Base-by-base conservation (phyloP, 345 rosid species). In the Rhizophora apiculata region DNA sequence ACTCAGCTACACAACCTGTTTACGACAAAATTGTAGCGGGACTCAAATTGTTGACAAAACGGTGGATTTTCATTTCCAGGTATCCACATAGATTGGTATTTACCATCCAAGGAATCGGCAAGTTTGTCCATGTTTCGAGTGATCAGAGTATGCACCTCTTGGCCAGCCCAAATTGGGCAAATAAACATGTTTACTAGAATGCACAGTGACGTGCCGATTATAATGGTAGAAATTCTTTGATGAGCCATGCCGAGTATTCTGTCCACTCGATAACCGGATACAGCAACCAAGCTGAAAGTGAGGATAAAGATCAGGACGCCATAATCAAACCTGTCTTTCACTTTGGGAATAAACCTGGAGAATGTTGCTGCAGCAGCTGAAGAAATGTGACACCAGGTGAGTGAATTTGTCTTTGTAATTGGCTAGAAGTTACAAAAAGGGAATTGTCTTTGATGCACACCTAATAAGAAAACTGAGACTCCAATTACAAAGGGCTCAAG, bases 81-180 rank as follows among this genome's bases (percentile, higher is more conserved):
- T 15, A 11, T 26, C 54, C n/a, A 27, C 10, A 18, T 11, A 8
- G 32, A 0, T 56, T 1, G 56, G 36, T 49, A 70, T 71, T 67
- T 68, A 82, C 86, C 81, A 22, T 80, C 83, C 21, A 82, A 67
- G 63, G 83, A 80, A 61, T 60, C 57, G 52, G 83, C 81, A n/a
- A 80, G 80, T 57, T 71, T 80, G 68, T 79, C 86, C 80, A 80
- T 72, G 76, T 80, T 82, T 34, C 66, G 62, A 24, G 46, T 36
- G 68, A 70, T 60, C 22, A 77, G 67, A 55, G 7, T 19, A 53
- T 77, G 53, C 29, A 82, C 78, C 65, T 83, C 76, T 37, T 39
- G 58, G 36, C 86, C 86, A 19, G 84, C 84, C 82, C 84, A 83
- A 39, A 78, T 74, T 48, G 86, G 86, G 60, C 81, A 76, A n/a